Evolutionary conservation across 1,139 yeast genomes (phyloP).

Genomic region (Taphrina deformans): DNA sequence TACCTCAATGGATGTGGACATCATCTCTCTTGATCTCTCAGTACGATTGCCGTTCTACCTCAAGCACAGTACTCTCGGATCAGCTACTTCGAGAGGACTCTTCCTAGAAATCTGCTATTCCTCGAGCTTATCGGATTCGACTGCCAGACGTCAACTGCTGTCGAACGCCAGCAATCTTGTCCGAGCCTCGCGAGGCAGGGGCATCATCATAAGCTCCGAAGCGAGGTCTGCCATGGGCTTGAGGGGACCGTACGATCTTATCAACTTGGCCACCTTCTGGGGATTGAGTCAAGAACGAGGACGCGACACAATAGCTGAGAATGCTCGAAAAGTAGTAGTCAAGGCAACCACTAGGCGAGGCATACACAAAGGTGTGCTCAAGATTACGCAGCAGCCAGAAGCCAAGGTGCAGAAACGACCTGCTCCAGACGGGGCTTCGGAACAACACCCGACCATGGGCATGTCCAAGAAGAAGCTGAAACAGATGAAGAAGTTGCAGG

Average conservation of each 20-base stretch:
- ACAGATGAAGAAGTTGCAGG: not conserved
- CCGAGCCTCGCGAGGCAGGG: slow-evolving; percentile 80
- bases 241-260: slow-evolving; percentile 67
- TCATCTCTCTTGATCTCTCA: slow-evolving; percentile 70
- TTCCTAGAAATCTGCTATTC: slow-evolving; percentile 76
- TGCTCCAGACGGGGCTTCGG: not conserved
- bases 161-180: slow-evolving; percentile 71
- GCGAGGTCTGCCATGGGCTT: slow-evolving; percentile 60
- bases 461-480: not conserved
- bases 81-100: slow-evolving; percentile 80
- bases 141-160: slow-evolving; percentile 59
- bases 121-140: slow-evolving; percentile 52
- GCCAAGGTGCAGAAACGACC: slow-evolving; percentile 1
- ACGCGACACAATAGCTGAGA: slow-evolving; percentile 58
- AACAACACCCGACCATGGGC: not conserved
- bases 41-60: slow-evolving; percentile 71
- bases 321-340: slow-evolving; percentile 63
- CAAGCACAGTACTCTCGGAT: slow-evolving; percentile 79
- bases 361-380: slow-evolving; percentile 51
- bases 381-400: slow-evolving; percentile 30
- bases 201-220: slow-evolving; percentile 77
- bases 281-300: slow-evolving; percentile 70
- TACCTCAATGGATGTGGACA: slow-evolving; percentile 70
- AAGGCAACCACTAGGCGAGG: slow-evolving; percentile 70
- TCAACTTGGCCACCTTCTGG: slow-evolving; percentile 63